Evolutionary conservation across 768 basidiomycete genomes (phyloP), one percentile per base, ranked within the genome.

Genomic region (Chalciporus piperatus): DNA sequence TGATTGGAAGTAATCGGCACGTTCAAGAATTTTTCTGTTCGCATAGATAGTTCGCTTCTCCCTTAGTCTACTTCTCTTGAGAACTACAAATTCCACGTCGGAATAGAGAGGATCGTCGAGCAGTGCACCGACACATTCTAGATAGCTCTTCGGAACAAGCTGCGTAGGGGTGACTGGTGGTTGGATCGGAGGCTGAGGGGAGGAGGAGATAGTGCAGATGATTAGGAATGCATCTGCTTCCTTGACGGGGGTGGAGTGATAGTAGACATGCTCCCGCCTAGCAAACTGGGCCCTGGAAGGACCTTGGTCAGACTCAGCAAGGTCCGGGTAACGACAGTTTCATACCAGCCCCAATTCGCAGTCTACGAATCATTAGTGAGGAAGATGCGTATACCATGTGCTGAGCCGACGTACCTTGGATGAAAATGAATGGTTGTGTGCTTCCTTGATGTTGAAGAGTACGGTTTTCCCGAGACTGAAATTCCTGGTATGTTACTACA

Each of bases 311-410:
- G 50, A 27, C 2, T 6, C 4, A n/a, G 35, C 16, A 41, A 43
- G 23, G 32, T 22, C n/a, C 6, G 28, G 28, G 23, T 50, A 33
- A 48, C 45, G 39, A 53, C 43, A 32, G 19, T 27, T 44, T 12
- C 60, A 45, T 78, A 87, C 89, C 91, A 93, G 67, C 89, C 89
- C 91, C 89, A 92, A 60, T 92, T 92, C 25, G 87, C 86, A 12
- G 89, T 86, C 85, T 88, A 51, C 43, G 11, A 43, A 14, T 20
- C 25, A 30, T 28, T 17, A 13, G 25, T 63, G 46, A 70, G 58
- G 37, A 17, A 43, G 12, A 46, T 23, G 6, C 41, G 30, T 17
- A 25, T 11, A 41, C 32, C 6, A 25, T 27, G 7, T 3, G 30
- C 14, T 41, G 13, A 25, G 8, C 14, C 4, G 27, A 67, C 75